Evolutionary conservation across 495 filamentous ascomycete species (phyloP), one percentile per base, ranked within the genome.

Genomic region (Talaromyces stipitatus): DNA sequence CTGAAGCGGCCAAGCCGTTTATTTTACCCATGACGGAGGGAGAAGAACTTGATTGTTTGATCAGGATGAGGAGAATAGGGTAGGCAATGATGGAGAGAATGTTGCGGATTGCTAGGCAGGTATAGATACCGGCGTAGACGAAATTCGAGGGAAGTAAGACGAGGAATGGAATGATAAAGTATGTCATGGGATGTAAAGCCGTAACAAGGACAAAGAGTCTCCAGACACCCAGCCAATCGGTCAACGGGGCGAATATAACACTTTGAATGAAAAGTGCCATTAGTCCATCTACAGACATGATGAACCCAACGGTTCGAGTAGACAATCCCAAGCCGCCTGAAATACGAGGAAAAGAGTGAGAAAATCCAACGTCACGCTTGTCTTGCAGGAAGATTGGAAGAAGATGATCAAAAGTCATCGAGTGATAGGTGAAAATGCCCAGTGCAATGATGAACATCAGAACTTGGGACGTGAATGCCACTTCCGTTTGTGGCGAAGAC

Each of bases 381-480:
- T 94, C 89, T 68, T 92, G 88, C 18, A 92, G 74, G 70, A 91
- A 94, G 26, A 94, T 92, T 4, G 89, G 89, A 32, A 94, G 70
- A 0, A 94, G 80, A 68, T 90, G 87, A 60, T 92, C 89, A 61
- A 87, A 94, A 12, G 87, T 89, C 89, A 94, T 94, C 33, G 83
- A 87, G 64, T 92, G 89, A 58, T 92, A 92, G 1, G 88, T 91
- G 71, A 91, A 94, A 58, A 94, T 89, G 4, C 86, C 85, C 26
- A 94, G 74, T 4, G 89, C 82, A 18, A 86, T 54, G 16, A 90
- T 80, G 4, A 92, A 78, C 74, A 87, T 85, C 58, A 83, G 73
- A 36, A 91, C 84, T 16, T 75, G 75, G 67, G 81, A 80, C 18
- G 79, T 85, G 57, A 90, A 88, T 30, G 85, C 75, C 57, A 75